Base-by-base conservation (phyloP, 306 rosid genomes). In the Ceratonia siliqua region DNA sequence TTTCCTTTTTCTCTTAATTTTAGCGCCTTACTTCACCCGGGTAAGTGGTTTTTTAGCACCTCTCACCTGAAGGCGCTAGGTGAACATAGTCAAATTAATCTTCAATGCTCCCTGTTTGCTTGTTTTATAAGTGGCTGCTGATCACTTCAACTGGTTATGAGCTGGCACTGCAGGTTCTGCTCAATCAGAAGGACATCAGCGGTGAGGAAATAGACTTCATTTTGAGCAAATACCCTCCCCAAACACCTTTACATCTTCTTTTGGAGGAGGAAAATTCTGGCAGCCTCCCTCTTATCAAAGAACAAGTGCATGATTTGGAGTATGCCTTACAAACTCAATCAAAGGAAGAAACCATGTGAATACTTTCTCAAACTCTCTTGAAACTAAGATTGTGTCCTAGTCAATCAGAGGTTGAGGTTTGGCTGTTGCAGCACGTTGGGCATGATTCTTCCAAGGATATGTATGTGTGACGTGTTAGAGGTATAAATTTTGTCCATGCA, bases 171-270 rank as follows among this genome's bases (percentile, higher is more conserved):
- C 88, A 91, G 97, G 99, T 92, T 83, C 95, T 94, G 72, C 87
- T 94, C 17, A 67, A 78, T 70, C 92, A 81, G 75, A 74, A 75
- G 73, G 99, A 94, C 81, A 87, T 94, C 65, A 79, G 81, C 22
- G 96, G 99, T 38, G 88, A 85, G 70, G 96, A 92, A 86, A 70
- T 94, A 22, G 91, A 92, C 58, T 83, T 83, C 46, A 89, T 94
- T 64, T 54, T 92, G 81, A 84, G 74, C 88, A 86, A 83, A 38
- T 94, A 94, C 89, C 99, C 96, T 59, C 89, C 96, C 41, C 90
- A 88, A 75, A 94, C 98, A 28, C 93, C 96, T 0, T 45, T 90
- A 30, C 77, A 68, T 73, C 77, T 81, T 82, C 78, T 92, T 76
- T 82, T 90, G 72, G 91, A 86, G 76, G 98, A 90, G 85, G 83